Conservation (phyloP, 805 yeast species). For the Nakazawaea populi region DNA sequence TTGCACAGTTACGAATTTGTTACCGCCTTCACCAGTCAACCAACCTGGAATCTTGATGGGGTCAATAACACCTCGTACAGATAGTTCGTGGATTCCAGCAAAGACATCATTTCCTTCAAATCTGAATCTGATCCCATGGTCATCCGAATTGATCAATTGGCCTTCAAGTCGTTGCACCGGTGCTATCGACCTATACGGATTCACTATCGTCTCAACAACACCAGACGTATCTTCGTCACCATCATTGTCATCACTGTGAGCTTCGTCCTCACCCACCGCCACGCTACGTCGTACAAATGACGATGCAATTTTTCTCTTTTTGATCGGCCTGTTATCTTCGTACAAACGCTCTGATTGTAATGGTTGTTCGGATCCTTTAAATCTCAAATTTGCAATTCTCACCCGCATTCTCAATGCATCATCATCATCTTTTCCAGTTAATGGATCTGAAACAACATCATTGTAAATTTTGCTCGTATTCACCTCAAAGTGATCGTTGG, state of each 20-base stretch:
- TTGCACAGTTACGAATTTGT: constrained; percentile 1
- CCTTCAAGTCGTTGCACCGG: constrained; percentile 48
- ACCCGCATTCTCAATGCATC: constrained; percentile 21
- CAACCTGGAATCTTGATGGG: constrained; percentile 62
- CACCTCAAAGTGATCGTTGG: constrained; percentile 34
- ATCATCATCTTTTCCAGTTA: constrained; percentile 11
- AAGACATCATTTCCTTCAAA: constrained; percentile 67
- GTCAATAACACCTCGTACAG: constrained; percentile 42
- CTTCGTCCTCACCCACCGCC: constrained; percentile 15
- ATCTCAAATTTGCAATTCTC: constrained; percentile 47
- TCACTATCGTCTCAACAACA: constrained; percentile 10
- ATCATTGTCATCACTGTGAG: background rate
- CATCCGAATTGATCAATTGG: constrained; percentile 25
- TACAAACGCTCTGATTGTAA: constrained; percentile 30
- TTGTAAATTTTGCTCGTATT: constrained; percentile 12
- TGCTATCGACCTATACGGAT: constrained; percentile 44
- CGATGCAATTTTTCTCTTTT: constrained; percentile 16
- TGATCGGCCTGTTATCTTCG: constrained; percentile 29
- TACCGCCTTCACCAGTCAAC: constrained; percentile 74
- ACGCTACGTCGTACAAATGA: constrained; percentile 15
- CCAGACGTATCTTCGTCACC: constrained; percentile 5
- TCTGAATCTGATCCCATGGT: constrained; percentile 22
- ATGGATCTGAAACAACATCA: constrained; percentile 8
- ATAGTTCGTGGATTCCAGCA: constrained; percentile 72
- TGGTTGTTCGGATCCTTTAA: constrained; percentile 48